A percentile compares a stretch with the other conserved stretches of the same genome.
Conservation (phyloP, 129 eudicot genomes). For the Tagetes patula region DNA sequence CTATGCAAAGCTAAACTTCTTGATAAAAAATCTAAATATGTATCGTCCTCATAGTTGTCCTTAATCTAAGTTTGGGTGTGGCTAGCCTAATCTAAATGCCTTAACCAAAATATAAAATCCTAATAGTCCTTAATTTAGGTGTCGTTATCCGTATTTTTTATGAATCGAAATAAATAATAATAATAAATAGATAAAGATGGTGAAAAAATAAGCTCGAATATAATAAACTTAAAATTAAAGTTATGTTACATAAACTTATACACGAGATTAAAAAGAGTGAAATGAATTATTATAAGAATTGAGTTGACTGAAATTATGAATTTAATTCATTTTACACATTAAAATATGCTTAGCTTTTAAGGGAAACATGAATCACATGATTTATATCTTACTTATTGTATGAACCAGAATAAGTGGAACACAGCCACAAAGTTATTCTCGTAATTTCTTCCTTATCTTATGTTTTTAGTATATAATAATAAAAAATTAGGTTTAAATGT, state of each 20-base stretch:
- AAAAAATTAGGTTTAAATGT: too few species aligned
- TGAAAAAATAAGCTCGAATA: background rate
- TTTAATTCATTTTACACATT: slow-evolving; percentile 10
- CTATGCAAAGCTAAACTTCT: too few species aligned
- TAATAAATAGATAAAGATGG: background rate
- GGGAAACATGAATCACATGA: slow-evolving; percentile 17
- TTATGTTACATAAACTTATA: background rate
- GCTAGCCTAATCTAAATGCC: too few species aligned
- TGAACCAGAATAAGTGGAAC: slow-evolving; percentile 8
- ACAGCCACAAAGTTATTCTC: slow-evolving; percentile 9
- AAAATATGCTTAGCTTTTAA: slow-evolving; percentile 17
- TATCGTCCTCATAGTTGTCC: too few species aligned
- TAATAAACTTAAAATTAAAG: background rate
- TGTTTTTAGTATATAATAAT: background rate
- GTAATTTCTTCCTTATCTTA: background rate
- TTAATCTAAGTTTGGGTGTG: too few species aligned
- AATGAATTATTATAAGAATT: slow-evolving; percentile 1
- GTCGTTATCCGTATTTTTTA: background rate
- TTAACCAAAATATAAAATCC: too few species aligned
- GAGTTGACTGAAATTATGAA: background rate
- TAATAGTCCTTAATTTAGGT: too few species aligned
- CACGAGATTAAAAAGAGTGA: background rate
- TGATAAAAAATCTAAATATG: too few species aligned
- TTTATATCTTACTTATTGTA: slow-evolving; percentile 4
- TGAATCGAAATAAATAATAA: background rate